Percentiles rank a stretch among this genome's conserved stretches.
Evolutionary conservation across 331 rosid species (phyloP).

Genomic region (Quercus lobata): DNA sequence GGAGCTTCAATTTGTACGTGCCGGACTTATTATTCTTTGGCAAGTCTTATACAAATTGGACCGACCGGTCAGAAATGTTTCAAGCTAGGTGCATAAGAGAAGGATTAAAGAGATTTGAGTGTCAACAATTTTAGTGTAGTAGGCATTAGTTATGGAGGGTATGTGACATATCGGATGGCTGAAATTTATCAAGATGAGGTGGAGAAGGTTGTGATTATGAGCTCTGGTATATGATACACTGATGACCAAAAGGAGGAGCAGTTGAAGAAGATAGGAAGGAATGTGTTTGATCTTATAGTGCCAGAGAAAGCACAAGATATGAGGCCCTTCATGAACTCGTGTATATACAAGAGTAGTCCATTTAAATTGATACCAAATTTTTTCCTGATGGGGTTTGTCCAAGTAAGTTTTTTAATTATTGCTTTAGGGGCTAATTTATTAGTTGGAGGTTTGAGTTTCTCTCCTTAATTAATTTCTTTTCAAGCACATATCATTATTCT

Average conservation of each 20-base stretch:
- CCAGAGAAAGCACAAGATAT: conserved; percentile 26
- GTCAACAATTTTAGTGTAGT: conserved; percentile 17
- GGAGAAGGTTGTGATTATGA: conserved; percentile 40
- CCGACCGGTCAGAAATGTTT: conserved; percentile 26
- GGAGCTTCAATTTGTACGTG: too few species aligned
- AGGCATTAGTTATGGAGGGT: conserved; percentile 44
- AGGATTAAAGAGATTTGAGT: conserved; percentile 29
- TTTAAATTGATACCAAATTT: conserved; percentile 26
- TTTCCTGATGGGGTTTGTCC: conserved; percentile 12
- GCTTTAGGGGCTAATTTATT: too few species aligned
- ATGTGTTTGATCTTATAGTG: conserved; percentile 24
- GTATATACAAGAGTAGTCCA: conserved; percentile 15
- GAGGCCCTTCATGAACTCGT: conserved; percentile 9
- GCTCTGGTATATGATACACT: conserved; percentile 31
- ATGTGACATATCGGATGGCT: conserved; percentile 34
- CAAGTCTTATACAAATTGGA: conserved; percentile 21
- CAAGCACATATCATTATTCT: too few species aligned
- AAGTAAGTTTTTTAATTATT: neutral
- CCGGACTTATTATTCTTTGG: conserved; percentile 15
- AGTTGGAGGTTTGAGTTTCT: too few species aligned
- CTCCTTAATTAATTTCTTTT: too few species aligned
- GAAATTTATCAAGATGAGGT: conserved; percentile 28
- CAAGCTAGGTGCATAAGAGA: conserved; percentile 33
- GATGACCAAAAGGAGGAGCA: conserved; percentile 31
- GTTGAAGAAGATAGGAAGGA: conserved; percentile 17